Base-by-base conservation (phyloP, 768 basidiomycete genomes). In the Boletellus sp. region DNA sequence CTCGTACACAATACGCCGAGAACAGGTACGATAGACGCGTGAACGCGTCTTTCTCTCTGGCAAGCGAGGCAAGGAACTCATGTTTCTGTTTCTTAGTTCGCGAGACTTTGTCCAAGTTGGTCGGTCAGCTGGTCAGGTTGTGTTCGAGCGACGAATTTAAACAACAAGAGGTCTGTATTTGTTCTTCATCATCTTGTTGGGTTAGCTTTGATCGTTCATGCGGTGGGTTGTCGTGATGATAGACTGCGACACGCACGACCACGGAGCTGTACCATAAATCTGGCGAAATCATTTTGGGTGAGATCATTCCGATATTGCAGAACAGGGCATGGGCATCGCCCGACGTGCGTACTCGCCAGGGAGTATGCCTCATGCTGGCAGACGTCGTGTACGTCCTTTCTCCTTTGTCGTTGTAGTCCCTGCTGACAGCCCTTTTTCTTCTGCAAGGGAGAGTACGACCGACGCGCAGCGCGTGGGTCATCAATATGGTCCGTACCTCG, bases 251-350 rank as follows among this genome's bases (percentile, higher is more conserved):
- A 15, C 80, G 92, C 34, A 96, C 94, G 2, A 80, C 90, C 7
- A 79, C 81, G 11, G 95, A 99, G 65, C 68, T 97, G 0, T 96
- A 91, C 66, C 86, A 89, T 66, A 98, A 97, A 69, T 94, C 94
- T 58, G 95, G 96, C 15, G 96, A 98, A 67, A 83, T 85, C 49
- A 84, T 95, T 50, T 61, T 98, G 33, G 83, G 79, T 19, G 94
- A 94, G 55, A 84, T 95, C 44, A 77, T 98, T 55, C 74, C 81
- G 3, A 86, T 91, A 46, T 70, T 99, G 51, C 87, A 86, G 47
- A 70, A 75, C 17, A 28, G 26, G 26, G 80, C 82, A 38, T 79
- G 85, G 3, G 69, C 68, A 6, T 88, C 87, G 0, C 70, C 75
- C 3, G 83, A 90, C 59, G 57, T 82, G 9, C 77, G 74, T 34